Percentiles rank a stretch among this genome's conserved stretches.
Conservation (phyloP, 371 early-diverging fungal species). For the Mortierella sp. region DNA sequence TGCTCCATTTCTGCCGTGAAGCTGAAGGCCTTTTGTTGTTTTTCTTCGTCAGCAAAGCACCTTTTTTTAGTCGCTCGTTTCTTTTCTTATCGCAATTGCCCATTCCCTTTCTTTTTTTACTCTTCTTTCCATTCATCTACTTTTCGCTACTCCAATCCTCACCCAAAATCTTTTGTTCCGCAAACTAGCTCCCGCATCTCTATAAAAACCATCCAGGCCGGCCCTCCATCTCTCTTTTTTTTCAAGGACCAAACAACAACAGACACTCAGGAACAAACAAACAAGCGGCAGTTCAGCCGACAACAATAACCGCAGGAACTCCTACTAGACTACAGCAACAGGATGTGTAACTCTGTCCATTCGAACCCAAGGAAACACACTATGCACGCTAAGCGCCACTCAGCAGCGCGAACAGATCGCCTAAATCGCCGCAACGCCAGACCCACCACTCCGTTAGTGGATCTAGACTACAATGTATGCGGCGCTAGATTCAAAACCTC, state of each 20-base stretch:
- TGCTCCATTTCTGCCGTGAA: neutral
- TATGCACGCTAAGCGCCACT: neutral
- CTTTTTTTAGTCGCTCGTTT: neutral
- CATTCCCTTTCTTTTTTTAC: neutral
- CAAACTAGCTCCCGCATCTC: neutral
- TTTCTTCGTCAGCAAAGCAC: neutral
- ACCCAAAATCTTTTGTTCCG: neutral
- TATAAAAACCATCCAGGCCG: too few species aligned
- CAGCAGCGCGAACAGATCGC: neutral
- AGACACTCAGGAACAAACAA: too few species aligned
- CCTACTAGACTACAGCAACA: neutral
- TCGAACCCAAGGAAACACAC: neutral
- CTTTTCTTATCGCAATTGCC: neutral
- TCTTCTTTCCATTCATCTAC: neutral
- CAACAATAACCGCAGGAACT: neutral
- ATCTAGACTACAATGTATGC: neutral
- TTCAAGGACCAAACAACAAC: neutral
- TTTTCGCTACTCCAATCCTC: neutral
- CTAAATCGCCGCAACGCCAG: slow-evolving; percentile 2
- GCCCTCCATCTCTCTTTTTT: neutral
- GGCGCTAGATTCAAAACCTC: neutral
- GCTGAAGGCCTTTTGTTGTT: neutral
- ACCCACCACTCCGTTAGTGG: neutral
- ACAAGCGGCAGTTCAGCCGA: too few species aligned
- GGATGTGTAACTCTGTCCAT: neutral